Base-by-base conservation (phyloP, 2,329 filamentous ascomycete genomes). In the Trichoderma sp. region DNA sequence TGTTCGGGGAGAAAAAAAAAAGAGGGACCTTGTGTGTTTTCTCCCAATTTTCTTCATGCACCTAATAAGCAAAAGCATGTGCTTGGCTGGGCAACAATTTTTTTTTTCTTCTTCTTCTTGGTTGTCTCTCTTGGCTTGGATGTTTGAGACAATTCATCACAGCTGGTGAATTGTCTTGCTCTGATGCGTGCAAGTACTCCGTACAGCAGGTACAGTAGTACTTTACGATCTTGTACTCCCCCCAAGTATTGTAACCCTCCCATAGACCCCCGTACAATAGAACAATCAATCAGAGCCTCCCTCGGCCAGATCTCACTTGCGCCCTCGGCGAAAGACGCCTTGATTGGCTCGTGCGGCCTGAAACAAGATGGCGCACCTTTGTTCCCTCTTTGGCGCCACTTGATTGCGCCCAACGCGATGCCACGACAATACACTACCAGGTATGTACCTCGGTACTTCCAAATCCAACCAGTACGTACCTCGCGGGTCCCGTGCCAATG, bases 341-440 rank as follows among this genome's bases (percentile, higher is more conserved):
- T 58, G 64, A 64, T 67, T 64, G 65, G 65, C 57, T 42, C 65
- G 45, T 60, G 42, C 57, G 12, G 58, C 32, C 58, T 56, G 65
- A 64, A 63, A 48, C 65, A 8, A 56, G 65, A 53, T 67, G 65
- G 65, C 65, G 65, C 65, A 67, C 65, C 52, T 17, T 53, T 19
- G 19, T 54, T 54, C n/a, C 12, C 13, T 57, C 32, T 22, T 53
- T 66, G 45, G 60, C 34, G 48, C 48, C 48, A 52, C 60, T 27
- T 4, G 64, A 54, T 48, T 54, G 48, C 37, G 64, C 61, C 61
- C 61, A 64, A 64, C 48, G 61, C 61, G 50, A 64, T 54, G 50
- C 27, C n/a, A 64, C 59, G 8, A 17, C 48, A 13, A 19, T 34
- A 19, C 29, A 58, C 54, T 5, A 29, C n/a, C n/a, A 58, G 54